A percentile compares a stretch with the other conserved stretches of the same genome.
phyloP scores from a whole-genome alignment of 305 asterid species.

The Lippia alba region DNA sequence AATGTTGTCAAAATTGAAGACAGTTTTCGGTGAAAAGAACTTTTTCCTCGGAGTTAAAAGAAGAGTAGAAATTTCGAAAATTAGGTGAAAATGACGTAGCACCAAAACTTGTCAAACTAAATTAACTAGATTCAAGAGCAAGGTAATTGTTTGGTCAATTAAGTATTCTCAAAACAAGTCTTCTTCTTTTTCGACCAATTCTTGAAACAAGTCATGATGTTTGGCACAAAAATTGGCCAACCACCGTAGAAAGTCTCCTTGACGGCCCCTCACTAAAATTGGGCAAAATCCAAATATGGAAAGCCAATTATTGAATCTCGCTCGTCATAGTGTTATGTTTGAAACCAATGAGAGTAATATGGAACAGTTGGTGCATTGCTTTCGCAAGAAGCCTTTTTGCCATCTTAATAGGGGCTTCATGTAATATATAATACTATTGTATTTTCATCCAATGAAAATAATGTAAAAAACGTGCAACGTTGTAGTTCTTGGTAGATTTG shows the following conservation, averaged over 20 bases:
- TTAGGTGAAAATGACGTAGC: not conserved
- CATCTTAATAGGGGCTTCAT: slow-evolving; percentile 15
- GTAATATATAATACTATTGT: too few relatives aligned
- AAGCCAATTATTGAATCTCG: slow-evolving; percentile 12
- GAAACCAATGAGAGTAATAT: slow-evolving; percentile 13
- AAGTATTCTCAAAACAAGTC: slow-evolving; percentile 6
- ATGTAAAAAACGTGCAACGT: too few relatives aligned
- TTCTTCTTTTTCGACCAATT: too few relatives aligned
- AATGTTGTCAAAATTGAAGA: too few relatives aligned
- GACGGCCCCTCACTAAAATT: slow-evolving; percentile 12
- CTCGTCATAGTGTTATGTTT: slow-evolving; percentile 17
- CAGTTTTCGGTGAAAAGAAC: too few relatives aligned
- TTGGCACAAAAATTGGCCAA: slow-evolving; percentile 31
- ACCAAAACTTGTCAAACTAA: not conserved
- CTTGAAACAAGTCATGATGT: slow-evolving; percentile 8
- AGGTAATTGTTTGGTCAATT: not conserved
- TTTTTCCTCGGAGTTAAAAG: too few relatives aligned
- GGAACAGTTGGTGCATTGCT: slow-evolving; percentile 16
- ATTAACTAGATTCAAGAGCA: not conserved
- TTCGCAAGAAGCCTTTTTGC: slow-evolving; percentile 27
- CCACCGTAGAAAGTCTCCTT: slow-evolving; percentile 20
- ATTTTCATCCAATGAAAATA: too few relatives aligned
- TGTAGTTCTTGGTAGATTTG: too few relatives aligned
- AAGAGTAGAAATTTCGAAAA: too few relatives aligned
- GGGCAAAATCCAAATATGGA: not conserved